Evolutionary conservation across 208 protist genomes (phyloP), one percentile per base, ranked within the genome.

Genomic region (Wallacemonas rigidus): DNA sequence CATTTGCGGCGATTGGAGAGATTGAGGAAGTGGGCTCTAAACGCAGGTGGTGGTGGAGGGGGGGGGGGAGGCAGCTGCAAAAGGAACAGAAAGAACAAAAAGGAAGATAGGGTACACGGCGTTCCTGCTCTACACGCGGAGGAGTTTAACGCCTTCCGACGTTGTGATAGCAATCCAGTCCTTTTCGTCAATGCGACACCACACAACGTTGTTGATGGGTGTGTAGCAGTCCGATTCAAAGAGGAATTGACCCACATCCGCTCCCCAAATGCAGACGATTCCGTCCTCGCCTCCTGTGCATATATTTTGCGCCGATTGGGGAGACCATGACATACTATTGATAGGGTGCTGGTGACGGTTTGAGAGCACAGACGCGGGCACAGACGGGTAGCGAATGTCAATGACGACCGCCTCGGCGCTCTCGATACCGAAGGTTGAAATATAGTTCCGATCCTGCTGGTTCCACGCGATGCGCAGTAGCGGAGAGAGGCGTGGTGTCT

Each of bases 401-500:
- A 99, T 89, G 35, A 99, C 94, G 9, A 99, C 88, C 15, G 98
- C 94, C 39, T 98, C 90, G 39, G 79, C 65, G 36, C 76, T 90
- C 68, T 99, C 99, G 71, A 99, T 95, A 62, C 93, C 84, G 62
- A 99, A 91, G 0, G 98, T 99, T 41, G 98, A 95, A 4, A 99
- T 79, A 80, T 99, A 99, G 77, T 98, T 99, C 15, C 86, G 78
- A 73, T 99, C 98, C 60, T 98, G 91, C 68, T 98, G 98, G 77
- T 99, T 99, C 98, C 98, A 99, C 41, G 88, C 91, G 5, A 99
- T 79, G 5, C 99, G 88, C 8, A 99, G 84, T 14, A 99, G 86
- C 12, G 99, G 97, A 35, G 82, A 87, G 2, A 97, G 80, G 1
- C 96, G 84, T 2, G 71, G 73, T 8, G 88, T 97, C 77, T 99